phyloP scores from a whole-genome alignment of 169 alveolate species.

The Babesia divergens region DNA sequence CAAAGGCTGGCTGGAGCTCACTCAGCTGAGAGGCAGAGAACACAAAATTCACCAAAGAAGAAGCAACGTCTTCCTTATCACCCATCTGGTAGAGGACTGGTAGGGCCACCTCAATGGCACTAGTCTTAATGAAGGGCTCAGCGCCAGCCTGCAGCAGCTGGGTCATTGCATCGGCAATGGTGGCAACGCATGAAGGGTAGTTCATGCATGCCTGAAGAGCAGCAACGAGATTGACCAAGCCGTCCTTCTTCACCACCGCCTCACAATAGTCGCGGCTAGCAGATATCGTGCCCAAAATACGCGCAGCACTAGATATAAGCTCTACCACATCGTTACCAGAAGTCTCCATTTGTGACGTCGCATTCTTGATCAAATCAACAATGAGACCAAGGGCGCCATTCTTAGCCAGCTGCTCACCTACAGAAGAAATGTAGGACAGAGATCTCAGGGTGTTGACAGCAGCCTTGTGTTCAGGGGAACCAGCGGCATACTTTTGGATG shows the following conservation, averaged over 20 bases:
- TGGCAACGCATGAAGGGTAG: constrained; percentile 78
- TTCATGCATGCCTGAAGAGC: constrained; percentile 82
- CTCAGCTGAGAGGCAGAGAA: constrained; percentile 83
- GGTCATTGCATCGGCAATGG: constrained; percentile 80
- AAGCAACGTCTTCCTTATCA: constrained; percentile 79
- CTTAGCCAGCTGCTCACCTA: constrained; percentile 85
- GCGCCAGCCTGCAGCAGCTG: constrained; percentile 74
- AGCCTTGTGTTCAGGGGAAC: constrained; percentile 83
- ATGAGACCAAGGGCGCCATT: constrained; percentile 86
- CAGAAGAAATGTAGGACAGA: constrained; percentile 87
- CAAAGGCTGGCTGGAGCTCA: constrained; percentile 81
- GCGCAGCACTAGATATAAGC: constrained; percentile 83
- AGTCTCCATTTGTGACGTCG: constrained; percentile 76
- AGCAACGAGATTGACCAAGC: constrained; percentile 82
- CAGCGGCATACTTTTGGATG: constrained; percentile 80
- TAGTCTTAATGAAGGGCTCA: constrained; percentile 66
- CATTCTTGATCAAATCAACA: constrained; percentile 82
- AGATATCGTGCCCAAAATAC: constrained; percentile 84
- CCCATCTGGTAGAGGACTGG: constrained; percentile 81
- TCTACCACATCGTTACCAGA: constrained; percentile 77
- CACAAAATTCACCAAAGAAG: constrained; percentile 66
- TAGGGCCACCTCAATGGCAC: constrained; percentile 77
- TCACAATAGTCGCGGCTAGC: constrained; percentile 82
- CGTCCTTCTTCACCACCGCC: constrained; percentile 80
- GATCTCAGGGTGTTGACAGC: constrained; percentile 85